phyloP scores from a whole-genome alignment of 1,284 basidiomycete species.

The Pascua guehoae region DNA sequence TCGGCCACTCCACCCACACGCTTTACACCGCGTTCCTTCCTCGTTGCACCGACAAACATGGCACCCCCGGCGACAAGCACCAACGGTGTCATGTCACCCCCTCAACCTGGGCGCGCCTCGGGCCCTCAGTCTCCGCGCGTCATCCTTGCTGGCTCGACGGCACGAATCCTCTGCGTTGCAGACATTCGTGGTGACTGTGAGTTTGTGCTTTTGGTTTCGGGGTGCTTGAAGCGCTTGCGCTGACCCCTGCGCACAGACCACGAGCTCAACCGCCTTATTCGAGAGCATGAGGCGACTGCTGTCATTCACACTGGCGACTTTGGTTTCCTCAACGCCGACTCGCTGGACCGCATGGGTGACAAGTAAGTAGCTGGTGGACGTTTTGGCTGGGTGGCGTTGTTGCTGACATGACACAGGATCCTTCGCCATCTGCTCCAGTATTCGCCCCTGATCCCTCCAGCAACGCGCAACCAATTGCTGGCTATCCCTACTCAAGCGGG shows the following conservation, averaged over 20 bases:
- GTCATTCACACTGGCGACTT: constrained; percentile 99
- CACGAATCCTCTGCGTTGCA: constrained; percentile 90
- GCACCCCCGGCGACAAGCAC: constrained; percentile 4
- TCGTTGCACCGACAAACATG: neutral
- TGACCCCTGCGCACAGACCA: constrained; percentile 51
- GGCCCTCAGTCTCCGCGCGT: constrained; percentile 28
- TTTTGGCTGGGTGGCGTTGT: neutral
- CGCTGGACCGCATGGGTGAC: constrained; percentile 86
- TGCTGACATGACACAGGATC: constrained; percentile 53
- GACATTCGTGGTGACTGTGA: constrained; percentile 75
- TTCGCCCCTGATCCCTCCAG: constrained; percentile 84
- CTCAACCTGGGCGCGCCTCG: constrained; percentile 3
- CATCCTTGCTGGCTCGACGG: constrained; percentile 52
- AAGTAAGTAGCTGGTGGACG: constrained; percentile 51
- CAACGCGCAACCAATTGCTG: constrained; percentile 76
- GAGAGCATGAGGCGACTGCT: constrained; percentile 82
- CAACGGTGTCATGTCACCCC: constrained; percentile 18
- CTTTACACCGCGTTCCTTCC: too few relatives aligned
- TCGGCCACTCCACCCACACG: too few relatives aligned
- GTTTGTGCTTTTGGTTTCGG: constrained; percentile 9
- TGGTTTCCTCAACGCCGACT: constrained; percentile 88
- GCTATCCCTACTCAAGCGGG: constrained; percentile 58
- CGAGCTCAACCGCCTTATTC: constrained; percentile 82
- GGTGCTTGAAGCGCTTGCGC: neutral
- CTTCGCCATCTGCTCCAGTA: constrained; percentile 95